Conservation (phyloP, 495 filamentous ascomycete genomes). For the Tuber brumale region DNA sequence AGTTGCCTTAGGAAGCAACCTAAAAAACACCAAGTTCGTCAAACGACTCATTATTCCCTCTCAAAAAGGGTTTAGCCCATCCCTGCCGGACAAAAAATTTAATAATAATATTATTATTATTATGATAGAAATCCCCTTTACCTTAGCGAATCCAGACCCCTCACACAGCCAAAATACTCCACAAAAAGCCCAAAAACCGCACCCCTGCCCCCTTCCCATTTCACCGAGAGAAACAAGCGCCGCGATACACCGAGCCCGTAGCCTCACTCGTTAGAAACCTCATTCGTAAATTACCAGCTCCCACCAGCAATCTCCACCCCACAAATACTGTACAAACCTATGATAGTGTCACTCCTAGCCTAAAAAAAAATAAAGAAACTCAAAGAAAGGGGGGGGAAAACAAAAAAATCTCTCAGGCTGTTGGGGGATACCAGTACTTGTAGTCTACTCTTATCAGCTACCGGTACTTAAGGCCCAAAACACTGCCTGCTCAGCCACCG, state of each 20-base stretch:
- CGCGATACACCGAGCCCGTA: neutral
- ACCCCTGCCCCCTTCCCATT: neutral
- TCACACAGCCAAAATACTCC: neutral
- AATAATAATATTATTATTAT: too few relatives aligned
- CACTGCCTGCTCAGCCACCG: neutral
- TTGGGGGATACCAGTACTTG: neutral
- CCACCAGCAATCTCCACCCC: neutral
- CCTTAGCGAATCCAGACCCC: neutral
- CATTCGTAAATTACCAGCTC: neutral
- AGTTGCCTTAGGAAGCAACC: neutral
- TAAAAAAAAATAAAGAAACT: neutral
- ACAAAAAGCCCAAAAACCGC: neutral
- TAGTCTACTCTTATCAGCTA: too few relatives aligned
- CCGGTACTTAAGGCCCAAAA: neutral
- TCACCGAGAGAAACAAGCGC: neutral
- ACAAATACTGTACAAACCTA: constrained; percentile 1
- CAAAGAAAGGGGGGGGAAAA: neutral
- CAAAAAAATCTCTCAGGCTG: neutral
- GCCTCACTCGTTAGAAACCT: neutral
- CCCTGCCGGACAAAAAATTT: neutral
- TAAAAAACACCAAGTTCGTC: neutral
- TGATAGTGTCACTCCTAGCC: neutral
- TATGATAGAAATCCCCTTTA: neutral
- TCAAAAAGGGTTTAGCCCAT: neutral
- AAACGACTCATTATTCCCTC: neutral